Evolutionary conservation across 2,329 filamentous ascomycete genomes (phyloP).

Genomic region (Aspergillus neoniger): DNA sequence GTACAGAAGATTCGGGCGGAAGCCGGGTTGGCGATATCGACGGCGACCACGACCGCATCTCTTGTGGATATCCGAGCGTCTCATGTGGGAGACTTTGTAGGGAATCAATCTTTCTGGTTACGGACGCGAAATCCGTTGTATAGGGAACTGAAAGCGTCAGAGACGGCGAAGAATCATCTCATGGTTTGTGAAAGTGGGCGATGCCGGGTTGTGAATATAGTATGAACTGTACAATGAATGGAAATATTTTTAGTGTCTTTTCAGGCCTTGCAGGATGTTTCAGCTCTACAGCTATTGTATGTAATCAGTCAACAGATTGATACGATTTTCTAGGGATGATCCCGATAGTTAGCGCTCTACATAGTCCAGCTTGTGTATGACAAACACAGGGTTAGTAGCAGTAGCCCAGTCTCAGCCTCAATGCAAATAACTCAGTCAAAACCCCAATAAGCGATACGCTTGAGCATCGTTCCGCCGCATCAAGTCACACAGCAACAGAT

Average conservation of each 20-base stretch:
- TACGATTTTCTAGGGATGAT: too few relatives aligned
- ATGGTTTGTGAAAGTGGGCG: constrained; percentile 41
- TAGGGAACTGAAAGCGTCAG: constrained; percentile 37
- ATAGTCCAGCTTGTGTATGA: too few relatives aligned
- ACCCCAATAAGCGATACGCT: too few relatives aligned
- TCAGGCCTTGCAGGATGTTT: not conserved
- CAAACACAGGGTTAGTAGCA: too few relatives aligned
- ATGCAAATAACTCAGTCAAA: too few relatives aligned
- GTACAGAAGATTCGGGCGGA: constrained; percentile 37
- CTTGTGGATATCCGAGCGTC: constrained; percentile 41
- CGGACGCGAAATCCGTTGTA: constrained; percentile 39
- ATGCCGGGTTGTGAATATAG: constrained; percentile 39
- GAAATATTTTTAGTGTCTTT: not conserved
- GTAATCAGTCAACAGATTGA: too few relatives aligned
- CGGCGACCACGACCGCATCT: constrained; percentile 35
- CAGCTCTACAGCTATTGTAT: too few relatives aligned
- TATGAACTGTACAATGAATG: constrained; percentile 17
- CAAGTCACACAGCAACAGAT: too few relatives aligned
- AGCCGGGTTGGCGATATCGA: constrained; percentile 34
- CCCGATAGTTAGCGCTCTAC: too few relatives aligned
- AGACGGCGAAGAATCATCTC: constrained; percentile 41
- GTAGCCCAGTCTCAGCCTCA: too few relatives aligned
- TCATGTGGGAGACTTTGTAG: constrained; percentile 36
- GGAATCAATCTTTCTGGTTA: constrained; percentile 42
- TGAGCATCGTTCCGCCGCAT: too few relatives aligned